Conservation (phyloP, 202 grass and related monocot genomes). For the Tripidium arundinaceum region DNA sequence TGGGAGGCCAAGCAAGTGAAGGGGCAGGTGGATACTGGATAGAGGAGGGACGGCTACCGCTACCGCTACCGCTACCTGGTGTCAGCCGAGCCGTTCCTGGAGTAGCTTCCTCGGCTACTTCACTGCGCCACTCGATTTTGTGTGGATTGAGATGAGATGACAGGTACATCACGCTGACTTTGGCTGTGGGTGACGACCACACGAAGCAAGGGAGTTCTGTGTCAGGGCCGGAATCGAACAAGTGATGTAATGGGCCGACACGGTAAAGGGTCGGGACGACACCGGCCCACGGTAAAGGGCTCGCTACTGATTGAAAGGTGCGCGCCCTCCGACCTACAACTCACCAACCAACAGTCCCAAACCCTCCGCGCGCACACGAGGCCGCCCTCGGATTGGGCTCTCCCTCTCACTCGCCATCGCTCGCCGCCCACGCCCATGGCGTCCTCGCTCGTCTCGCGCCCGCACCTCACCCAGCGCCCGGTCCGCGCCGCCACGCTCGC, state of each 20-base stretch:
- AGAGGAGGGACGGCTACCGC: slow-evolving; percentile 13
- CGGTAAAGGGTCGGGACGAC: not conserved
- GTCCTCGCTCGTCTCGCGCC: slow-evolving; percentile 3
- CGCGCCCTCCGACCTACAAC: not conserved
- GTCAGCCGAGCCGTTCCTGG: not conserved
- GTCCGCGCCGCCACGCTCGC: not conserved
- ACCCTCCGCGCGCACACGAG: not conserved
- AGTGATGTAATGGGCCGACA: not conserved
- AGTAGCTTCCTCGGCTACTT: not conserved
- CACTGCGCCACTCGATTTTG: slow-evolving; percentile 18
- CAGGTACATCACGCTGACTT: no score
- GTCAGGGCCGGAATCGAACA: not conserved
- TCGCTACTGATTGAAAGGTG: not conserved
- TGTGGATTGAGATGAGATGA: slow-evolving; percentile 45
- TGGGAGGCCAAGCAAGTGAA: not conserved
- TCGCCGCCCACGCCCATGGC: not conserved
- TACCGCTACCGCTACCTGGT: no score
- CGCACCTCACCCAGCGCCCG: not conserved
- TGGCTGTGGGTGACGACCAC: no score
- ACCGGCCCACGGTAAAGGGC: not conserved
- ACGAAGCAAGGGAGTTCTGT: no score
- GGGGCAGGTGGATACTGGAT: not conserved
- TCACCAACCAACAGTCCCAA: not conserved
- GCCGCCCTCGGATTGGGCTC: slow-evolving; percentile 4
- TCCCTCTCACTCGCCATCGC: not conserved